Base-by-base conservation (phyloP, 1,139 yeast genomes). In the Eremothecium gossypii region DNA sequence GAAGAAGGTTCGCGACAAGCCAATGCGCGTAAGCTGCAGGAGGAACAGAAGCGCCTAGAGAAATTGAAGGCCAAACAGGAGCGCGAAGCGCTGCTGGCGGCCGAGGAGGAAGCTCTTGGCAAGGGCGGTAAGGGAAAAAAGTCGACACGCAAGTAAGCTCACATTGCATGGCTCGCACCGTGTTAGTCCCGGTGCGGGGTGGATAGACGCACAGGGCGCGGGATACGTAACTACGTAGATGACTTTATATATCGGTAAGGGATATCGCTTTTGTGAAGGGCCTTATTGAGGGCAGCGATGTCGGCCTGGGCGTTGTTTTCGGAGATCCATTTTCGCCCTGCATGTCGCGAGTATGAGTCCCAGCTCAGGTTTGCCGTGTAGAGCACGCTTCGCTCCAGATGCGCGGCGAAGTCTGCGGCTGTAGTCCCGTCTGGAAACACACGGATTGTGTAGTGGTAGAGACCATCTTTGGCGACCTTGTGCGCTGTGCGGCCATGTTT, bases 401-500 rank as follows among this genome's bases (percentile, higher is more conserved):
- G 54, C 1, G 46, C 32, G n/a, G 61, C 50, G 13, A 74, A 60
- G 20, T 52, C 49, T 1, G 50, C 44, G 38, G 58, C 43, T 13
- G 72, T 74, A 1, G 50, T 47, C 1, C 54, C 52, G 0, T 61
- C 60, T 0, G 83, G 81, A 3, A 69, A 66, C 10, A 63, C 50
- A 7, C 48, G 45, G 13, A 70, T 54, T 8, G 58, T 52, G 44
- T 73, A 67, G 33, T 66, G 58, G 50, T 73, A 81, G 6, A 74
- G 52, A 0, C 81, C 81, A 50, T 73, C 77, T 27, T 57, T 63
- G 8, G 51, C 55, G 6, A 49, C 41, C 2, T 60, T 58, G 4
- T 31, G 36, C 17, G 41, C 42, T 8, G 53, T 43, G 20, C 51
- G 39, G 2, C 50, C 50, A 6, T 40, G 13, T 6, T 9, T 26